Percentiles rank a stretch among this genome's conserved stretches.
phyloP scores from a whole-genome alignment of 148 eudicot species.

The Rhododendron henanense region DNA sequence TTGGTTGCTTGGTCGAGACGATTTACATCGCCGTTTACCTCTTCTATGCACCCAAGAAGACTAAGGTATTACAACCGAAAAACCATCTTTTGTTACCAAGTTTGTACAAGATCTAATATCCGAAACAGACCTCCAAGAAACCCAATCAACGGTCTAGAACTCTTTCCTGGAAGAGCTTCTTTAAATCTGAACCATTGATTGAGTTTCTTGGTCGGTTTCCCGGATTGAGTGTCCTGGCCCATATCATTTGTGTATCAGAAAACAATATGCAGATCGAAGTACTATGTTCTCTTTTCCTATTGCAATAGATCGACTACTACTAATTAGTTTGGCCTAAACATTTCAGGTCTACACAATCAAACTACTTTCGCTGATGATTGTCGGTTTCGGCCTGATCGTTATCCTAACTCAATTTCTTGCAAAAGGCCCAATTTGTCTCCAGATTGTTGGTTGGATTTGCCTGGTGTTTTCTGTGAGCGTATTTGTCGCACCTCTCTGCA shows the following conservation, averaged over 20 bases:
- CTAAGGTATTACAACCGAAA: conserved; percentile 5
- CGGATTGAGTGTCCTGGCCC: too few species aligned
- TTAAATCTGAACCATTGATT: too few species aligned
- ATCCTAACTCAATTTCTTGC: conserved; percentile 38
- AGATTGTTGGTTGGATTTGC: conserved; percentile 70
- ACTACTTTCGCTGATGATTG: conserved; percentile 32
- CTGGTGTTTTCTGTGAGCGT: conserved; percentile 56
- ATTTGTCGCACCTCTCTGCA: conserved; percentile 72
- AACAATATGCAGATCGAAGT: too few species aligned
- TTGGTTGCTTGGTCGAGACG: conserved; percentile 64
- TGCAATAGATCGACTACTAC: neutral
- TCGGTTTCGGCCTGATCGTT: conserved; percentile 46
- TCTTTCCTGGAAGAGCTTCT: too few species aligned
- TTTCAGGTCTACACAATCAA: conserved; percentile 48
- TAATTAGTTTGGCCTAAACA: neutral
- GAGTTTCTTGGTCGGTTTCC: too few species aligned
- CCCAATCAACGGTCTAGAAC: too few species aligned
- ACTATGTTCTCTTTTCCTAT: neutral
- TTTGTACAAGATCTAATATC: too few species aligned
- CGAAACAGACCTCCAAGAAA: too few species aligned
- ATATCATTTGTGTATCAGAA: too few species aligned
- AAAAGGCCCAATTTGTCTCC: conserved; percentile 25
- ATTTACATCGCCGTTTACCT: conserved; percentile 53
- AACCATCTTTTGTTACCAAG: too few species aligned
- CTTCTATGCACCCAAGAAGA: conserved; percentile 61